phyloP scores from a whole-genome alignment of 1,284 basidiomycete species.

The Xerocomus minutiporus region DNA sequence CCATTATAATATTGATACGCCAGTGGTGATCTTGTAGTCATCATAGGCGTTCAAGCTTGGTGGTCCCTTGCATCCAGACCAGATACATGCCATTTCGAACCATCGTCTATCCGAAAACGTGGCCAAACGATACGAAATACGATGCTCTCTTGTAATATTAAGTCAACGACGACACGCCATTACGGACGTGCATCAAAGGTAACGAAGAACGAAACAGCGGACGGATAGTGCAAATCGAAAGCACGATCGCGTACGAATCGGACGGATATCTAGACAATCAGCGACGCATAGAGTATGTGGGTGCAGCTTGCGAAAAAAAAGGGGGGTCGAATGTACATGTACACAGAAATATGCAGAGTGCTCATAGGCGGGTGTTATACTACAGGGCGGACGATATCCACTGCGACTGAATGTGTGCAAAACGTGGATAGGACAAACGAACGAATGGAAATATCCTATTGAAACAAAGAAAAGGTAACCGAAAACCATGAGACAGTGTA shows the following conservation, averaged over 20 bases:
- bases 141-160: background rate
- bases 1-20: too few relatives aligned
- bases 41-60: too few relatives aligned
- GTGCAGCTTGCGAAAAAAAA: background rate
- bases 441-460: constrained; percentile 18
- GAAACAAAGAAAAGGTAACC: constrained; percentile 22
- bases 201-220: background rate
- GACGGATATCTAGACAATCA: background rate
- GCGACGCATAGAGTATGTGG: background rate
- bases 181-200: background rate
- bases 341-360: constrained; percentile 26
- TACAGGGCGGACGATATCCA: constrained; percentile 23
- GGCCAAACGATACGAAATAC: background rate
- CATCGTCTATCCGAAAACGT: too few relatives aligned
- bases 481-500: constrained; percentile 10
- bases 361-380: constrained; percentile 19
- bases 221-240: background rate
- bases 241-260: constrained; percentile 12
- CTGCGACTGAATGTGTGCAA: constrained; percentile 6
- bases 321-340: constrained; percentile 22
- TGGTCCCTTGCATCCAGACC: too few relatives aligned
- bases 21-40: too few relatives aligned
- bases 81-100: too few relatives aligned
- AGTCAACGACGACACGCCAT: background rate
- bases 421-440: constrained; percentile 5